A percentile compares a stretch with the other conserved stretches of the same genome.
These are phyloP conservation scores for Fraxinus angustifolia DNA, from an alignment of 305 asterid species.

Conservation along the genomic window DNA sequence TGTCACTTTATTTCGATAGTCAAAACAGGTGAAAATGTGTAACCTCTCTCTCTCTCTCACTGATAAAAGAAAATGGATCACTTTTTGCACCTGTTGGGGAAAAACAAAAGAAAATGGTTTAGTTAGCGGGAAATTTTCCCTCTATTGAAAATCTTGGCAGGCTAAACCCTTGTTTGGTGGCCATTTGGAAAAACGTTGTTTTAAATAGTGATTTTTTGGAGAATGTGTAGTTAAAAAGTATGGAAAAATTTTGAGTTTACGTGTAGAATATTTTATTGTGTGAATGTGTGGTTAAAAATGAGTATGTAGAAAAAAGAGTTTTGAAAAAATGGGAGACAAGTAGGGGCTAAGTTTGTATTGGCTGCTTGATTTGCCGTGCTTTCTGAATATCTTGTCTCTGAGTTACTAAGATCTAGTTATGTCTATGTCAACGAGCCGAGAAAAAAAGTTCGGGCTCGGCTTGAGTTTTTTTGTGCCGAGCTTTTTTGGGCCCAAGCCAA, in stretches of 20 bases:
- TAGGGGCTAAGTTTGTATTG: background rate
- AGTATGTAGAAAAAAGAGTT: background rate
- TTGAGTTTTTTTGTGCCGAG: too few species aligned
- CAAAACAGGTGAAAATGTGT: background rate
- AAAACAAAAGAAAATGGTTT: background rate
- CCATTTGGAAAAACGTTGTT: background rate
- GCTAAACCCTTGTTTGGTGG: background rate
- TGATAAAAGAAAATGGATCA: background rate
- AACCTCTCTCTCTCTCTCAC: background rate
- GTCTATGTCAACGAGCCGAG: too few species aligned
- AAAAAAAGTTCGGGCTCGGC: too few species aligned
- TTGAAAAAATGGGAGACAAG: background rate
- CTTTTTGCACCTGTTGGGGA: background rate
- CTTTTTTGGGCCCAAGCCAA: too few species aligned
- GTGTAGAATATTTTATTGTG: background rate
- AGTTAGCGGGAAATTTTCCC: background rate
- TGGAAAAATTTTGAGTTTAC: background rate
- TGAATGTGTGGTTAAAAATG: background rate
- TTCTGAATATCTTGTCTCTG: constrained; percentile 12
- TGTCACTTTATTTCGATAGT: constrained; percentile 12
- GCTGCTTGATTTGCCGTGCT: background rate
- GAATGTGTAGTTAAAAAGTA: background rate
- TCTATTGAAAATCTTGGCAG: background rate
- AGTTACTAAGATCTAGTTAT: background rate
- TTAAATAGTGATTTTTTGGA: background rate